Percentiles rank a stretch among this genome's conserved stretches.
Conservation (phyloP, 345 rosid species). For the Noccaea bulbosa region DNA sequence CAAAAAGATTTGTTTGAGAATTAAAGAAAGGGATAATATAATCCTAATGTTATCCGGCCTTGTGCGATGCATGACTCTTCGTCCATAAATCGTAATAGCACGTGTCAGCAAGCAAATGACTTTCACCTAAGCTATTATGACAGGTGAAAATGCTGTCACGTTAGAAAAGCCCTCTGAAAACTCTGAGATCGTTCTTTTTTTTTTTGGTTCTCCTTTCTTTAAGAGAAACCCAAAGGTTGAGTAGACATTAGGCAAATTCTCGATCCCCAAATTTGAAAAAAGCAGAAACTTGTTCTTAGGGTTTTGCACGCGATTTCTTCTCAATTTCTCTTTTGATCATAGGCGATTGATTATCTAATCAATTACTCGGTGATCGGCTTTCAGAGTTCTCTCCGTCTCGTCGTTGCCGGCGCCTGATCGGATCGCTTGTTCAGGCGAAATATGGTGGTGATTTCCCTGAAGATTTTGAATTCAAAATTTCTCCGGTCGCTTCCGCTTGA, state of each 20-base stretch:
- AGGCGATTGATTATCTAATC: constrained; percentile 9
- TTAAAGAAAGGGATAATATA: constrained; percentile 36
- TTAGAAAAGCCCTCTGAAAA: constrained; percentile 25
- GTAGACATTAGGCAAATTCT: constrained; percentile 48
- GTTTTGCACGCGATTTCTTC: constrained; percentile 15
- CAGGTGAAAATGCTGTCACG: constrained; percentile 36
- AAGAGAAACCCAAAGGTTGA: constrained; percentile 45
- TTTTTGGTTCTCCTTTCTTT: constrained; percentile 37
- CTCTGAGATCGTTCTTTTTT: constrained; percentile 6
- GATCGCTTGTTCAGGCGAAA: constrained; percentile 38
- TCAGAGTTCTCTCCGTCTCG: constrained; percentile 22
- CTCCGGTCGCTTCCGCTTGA: constrained; percentile 32
- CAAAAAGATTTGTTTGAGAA: background rate
- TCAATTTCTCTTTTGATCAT: background rate
- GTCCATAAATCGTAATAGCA: constrained; percentile 12
- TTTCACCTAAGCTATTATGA: constrained; percentile 4
- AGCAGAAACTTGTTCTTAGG: constrained; percentile 29
- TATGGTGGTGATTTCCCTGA: constrained; percentile 48
- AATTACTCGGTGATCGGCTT: constrained; percentile 3
- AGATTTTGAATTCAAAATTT: constrained; percentile 26
- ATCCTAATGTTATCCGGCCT: constrained; percentile 29
- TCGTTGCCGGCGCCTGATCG: constrained; percentile 40
- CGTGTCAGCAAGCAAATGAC: constrained; percentile 22
- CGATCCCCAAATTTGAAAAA: constrained; percentile 38
- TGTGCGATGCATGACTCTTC: constrained; percentile 38